Evolutionary conservation across 768 basidiomycete genomes (phyloP), one percentile per base, ranked within the genome.

Genomic region (Xanthoconium stramineum): DNA sequence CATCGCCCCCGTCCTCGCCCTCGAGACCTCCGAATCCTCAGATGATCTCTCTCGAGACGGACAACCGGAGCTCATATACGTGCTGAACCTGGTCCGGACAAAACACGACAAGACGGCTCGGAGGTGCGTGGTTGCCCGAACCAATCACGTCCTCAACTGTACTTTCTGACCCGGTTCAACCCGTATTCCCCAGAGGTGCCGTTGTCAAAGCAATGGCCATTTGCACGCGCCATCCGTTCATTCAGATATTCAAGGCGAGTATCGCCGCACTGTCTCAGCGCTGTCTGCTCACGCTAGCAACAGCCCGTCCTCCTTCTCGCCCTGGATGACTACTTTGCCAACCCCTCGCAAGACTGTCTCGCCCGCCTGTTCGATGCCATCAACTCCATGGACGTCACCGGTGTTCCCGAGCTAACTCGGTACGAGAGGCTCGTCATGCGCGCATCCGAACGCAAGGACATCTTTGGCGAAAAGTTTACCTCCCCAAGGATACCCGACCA

Each of bases 181-280:
- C 20, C 19, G 43, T 49, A 45, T 40, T 40, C 50, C 24, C 36
- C 61, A 95, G 95, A 75, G 95, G 95, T 51, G 95, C 95, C 0
- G 83, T 90, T 57, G 94, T 97, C 56, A 91, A 97, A 73, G 94
- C 95, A 2, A 81, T 98, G 74, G 95, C 95, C 24, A 90, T 98
- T 58, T 94, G 91, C 68, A 95, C 93, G 1, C 84, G 88, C 35
- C 89, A 94, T 72, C 93, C 95, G 0, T 97, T 89, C 70, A 94
- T 98, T 56, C 93, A 97, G 65, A 91, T 97, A 62, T 97, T 94
- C 82, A 94, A 96, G 81, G 94, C 88, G 54, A 58, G 78, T 61
- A 3, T 30, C 35, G 13, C 46, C 33, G 20, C 51, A 12, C 28
- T 48, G 8, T 24, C 42, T 33, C 33, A 14, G 37, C 11, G 35